phyloP scores from a whole-genome alignment of 345 rosid genomes.

The Physaria fendleri region DNA sequence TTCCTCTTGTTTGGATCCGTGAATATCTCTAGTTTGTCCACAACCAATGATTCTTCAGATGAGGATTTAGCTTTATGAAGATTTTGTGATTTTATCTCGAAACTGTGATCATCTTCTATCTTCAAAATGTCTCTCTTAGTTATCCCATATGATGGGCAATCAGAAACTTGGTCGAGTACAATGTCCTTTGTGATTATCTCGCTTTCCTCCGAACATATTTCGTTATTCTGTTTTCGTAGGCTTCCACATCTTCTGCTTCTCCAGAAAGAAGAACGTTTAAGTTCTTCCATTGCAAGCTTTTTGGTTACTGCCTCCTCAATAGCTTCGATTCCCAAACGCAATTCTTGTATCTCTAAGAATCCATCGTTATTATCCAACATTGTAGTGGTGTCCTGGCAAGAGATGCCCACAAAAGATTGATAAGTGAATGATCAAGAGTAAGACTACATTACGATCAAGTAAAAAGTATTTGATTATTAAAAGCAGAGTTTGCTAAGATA shows the following conservation, averaged over 20 bases:
- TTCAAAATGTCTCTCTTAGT: conserved; percentile 59
- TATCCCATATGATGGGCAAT: conserved; percentile 67
- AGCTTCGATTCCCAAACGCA: conserved; percentile 55
- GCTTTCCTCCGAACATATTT: conserved; percentile 42
- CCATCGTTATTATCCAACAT: conserved; percentile 8
- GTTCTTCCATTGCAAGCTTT: conserved; percentile 47
- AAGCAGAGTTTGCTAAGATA: background rate
- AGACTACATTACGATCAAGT: background rate
- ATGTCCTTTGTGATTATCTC: conserved; percentile 87
- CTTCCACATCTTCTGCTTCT: conserved; percentile 33
- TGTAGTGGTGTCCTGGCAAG: conserved; percentile 39
- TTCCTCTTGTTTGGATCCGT: conserved; percentile 55
- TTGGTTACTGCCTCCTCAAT: conserved; percentile 55
- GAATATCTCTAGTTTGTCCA: conserved; percentile 65
- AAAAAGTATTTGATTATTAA: background rate
- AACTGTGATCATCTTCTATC: conserved; percentile 48
- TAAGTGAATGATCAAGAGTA: background rate
- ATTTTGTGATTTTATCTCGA: conserved; percentile 35
- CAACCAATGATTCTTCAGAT: conserved; percentile 57
- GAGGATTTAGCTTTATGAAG: conserved; percentile 44
- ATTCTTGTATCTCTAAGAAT: conserved; percentile 43
- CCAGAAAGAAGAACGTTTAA: conserved; percentile 35
- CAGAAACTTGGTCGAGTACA: conserved; percentile 87
- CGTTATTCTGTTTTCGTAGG: conserved; percentile 37
- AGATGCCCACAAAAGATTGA: background rate